Conservation (phyloP, 805 yeast genomes). For the Candida vaughaniae region DNA sequence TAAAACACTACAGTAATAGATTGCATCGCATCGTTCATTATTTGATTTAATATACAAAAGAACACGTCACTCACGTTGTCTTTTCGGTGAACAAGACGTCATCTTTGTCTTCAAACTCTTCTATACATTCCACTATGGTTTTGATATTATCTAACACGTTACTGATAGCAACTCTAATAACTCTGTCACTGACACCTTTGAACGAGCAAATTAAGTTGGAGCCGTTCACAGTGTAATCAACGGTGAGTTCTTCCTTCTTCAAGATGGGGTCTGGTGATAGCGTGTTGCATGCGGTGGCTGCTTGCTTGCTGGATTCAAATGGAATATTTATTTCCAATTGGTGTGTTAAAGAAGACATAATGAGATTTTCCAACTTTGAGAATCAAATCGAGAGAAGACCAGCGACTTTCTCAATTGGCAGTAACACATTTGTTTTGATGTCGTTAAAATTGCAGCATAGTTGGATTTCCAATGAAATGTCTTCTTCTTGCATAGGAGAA, state of each 20-base stretch:
- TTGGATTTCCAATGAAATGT: no score
- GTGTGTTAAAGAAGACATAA: conserved; percentile 8
- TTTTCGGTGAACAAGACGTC: conserved; percentile 15
- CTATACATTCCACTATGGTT: conserved; percentile 77
- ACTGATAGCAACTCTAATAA: conserved; percentile 81
- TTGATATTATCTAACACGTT: conserved; percentile 74
- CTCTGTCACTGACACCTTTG: conserved; percentile 66
- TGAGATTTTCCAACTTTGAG: conserved; percentile 1
- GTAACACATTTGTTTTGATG: no score
- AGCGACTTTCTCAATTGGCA: no score
- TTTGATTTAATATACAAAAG: no score
- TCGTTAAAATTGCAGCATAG: no score
- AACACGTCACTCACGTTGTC: no score
- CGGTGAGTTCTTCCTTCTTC: conserved; percentile 62
- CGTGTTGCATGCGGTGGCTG: conserved; percentile 59
- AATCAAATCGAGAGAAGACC: no score
- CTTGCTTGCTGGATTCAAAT: conserved; percentile 57
- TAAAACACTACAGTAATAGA: no score
- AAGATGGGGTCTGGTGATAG: conserved; percentile 80
- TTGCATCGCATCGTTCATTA: no score
- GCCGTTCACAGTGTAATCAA: conserved; percentile 39
- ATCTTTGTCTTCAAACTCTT: conserved; percentile 54
- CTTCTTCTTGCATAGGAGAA: no score
- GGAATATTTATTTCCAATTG: conserved; percentile 53
- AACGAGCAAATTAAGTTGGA: conserved; percentile 46